A percentile compares a stretch with the other conserved stretches of the same genome.
Evolutionary conservation across 1,284 basidiomycete species (phyloP).

Genomic region (Heterobasidion irregulare): DNA sequence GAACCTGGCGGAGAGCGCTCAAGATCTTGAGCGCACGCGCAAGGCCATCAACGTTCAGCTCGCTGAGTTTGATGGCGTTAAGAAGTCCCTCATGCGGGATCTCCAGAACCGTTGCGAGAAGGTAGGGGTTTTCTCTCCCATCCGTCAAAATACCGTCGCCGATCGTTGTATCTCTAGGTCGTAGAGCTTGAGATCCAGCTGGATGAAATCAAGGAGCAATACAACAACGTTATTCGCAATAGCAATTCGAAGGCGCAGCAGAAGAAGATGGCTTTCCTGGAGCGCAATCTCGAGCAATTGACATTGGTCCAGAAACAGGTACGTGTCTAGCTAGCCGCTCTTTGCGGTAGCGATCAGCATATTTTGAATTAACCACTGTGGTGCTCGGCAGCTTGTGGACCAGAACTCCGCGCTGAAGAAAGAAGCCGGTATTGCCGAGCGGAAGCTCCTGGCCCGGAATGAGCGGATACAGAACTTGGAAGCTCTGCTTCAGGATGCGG

Average conservation of each 20-base stretch:
- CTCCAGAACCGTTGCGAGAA: slow-evolving; percentile 99
- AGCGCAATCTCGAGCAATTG: slow-evolving; percentile 94
- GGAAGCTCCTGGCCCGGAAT: slow-evolving; percentile 92
- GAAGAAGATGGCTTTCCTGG: slow-evolving; percentile 99
- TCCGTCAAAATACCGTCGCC: slow-evolving; percentile 6
- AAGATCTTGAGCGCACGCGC: slow-evolving; percentile 94
- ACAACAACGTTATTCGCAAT: slow-evolving; percentile 96
- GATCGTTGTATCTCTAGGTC: slow-evolving; percentile 47
- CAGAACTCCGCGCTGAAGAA: slow-evolving; percentile 98
- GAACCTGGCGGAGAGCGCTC: slow-evolving; percentile 92
- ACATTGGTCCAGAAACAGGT: slow-evolving; percentile 97
- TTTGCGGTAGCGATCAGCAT: background rate
- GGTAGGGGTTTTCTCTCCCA: slow-evolving; percentile 35
- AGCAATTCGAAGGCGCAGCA: slow-evolving; percentile 98
- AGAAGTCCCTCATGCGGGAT: slow-evolving; percentile 98
- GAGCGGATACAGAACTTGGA: slow-evolving; percentile 97
- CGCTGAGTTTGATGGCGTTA: slow-evolving; percentile 97
- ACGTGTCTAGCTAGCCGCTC: slow-evolving; percentile 10
- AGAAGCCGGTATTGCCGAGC: slow-evolving; percentile 94
- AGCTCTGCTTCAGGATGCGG: slow-evolving; percentile 85
- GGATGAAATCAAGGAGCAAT: slow-evolving; percentile 98
- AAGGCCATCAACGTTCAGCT: slow-evolving; percentile 97
- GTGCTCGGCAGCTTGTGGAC: slow-evolving; percentile 75
- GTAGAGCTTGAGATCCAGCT: slow-evolving; percentile 99
- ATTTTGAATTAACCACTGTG: background rate